Percentiles rank a stretch among this genome's conserved stretches.
Evolutionary conservation across 2,329 filamentous ascomycete species (phyloP).

Genomic region (Alternaria consortialis): DNA sequence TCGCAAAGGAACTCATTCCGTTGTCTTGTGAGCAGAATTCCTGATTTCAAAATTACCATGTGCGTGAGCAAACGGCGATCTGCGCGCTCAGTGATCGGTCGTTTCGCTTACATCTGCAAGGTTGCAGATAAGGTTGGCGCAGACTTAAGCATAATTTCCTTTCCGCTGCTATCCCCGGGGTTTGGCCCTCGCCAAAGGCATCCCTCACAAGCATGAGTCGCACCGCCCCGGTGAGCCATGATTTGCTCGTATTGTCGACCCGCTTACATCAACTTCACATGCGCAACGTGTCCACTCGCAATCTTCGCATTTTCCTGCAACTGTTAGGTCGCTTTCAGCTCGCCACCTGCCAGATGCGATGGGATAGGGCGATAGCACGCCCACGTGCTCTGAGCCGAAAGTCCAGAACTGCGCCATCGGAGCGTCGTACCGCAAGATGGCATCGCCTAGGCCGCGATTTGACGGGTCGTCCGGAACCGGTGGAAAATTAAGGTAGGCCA

Average conservation of each 20-base stretch:
- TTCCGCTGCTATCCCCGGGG: constrained; percentile 37
- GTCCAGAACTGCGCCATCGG: constrained; percentile 28
- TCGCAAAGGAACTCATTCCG: neutral
- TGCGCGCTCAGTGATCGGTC: constrained; percentile 25
- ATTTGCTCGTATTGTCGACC: constrained; percentile 8
- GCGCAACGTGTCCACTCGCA: constrained; percentile 4
- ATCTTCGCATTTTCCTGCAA: neutral
- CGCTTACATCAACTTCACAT: neutral
- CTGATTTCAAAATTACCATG: neutral
- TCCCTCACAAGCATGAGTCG: constrained; percentile 6
- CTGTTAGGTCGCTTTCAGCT: neutral
- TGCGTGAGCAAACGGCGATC: neutral
- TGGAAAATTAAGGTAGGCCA: constrained; percentile 44
- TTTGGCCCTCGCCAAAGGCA: constrained; percentile 23
- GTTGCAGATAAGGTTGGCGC: constrained; percentile 48
- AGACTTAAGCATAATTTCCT: constrained; percentile 50
- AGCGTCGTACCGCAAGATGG: constrained; percentile 19
- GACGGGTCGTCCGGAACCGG: constrained; percentile 19
- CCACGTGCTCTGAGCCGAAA: constrained; percentile 9
- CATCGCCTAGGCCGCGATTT: constrained; percentile 6
- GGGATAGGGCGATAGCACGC: neutral
- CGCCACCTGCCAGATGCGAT: neutral
- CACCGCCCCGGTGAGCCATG: constrained; percentile 5
- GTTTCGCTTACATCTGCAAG: constrained; percentile 40
- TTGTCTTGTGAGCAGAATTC: neutral